Evolutionary conservation across 495 filamentous ascomycete genomes (phyloP).

Genomic region (Neurospora sp.): DNA sequence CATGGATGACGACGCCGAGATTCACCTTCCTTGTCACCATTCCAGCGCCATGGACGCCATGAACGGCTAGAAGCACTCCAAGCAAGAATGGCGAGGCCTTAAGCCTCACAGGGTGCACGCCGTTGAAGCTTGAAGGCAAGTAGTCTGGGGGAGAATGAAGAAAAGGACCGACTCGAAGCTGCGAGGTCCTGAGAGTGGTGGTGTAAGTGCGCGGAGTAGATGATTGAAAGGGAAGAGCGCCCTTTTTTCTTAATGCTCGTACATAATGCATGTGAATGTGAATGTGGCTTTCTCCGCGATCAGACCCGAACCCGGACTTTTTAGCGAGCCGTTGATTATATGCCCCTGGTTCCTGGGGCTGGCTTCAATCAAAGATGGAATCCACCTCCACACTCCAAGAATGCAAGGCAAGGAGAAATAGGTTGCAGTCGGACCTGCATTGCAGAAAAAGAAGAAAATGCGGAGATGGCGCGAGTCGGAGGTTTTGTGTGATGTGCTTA

Average conservation of each 20-base stretch:
- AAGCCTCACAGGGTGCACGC: background rate
- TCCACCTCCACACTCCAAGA: background rate
- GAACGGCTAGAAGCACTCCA: background rate
- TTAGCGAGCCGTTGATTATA: background rate
- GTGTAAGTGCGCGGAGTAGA: constrained; percentile 13
- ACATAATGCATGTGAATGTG: background rate
- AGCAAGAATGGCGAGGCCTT: background rate
- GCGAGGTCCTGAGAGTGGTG: constrained; percentile 7
- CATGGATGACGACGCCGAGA: background rate
- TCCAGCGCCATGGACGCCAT: background rate
- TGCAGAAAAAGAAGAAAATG: background rate
- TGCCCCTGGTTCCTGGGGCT: background rate
- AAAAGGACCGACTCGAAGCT: constrained; percentile 19
- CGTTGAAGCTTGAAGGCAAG: background rate
- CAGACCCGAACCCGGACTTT: background rate
- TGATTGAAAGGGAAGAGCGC: background rate
- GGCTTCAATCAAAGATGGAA: background rate
- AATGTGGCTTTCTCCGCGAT: background rate
- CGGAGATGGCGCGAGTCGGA: background rate
- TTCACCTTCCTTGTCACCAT: background rate
- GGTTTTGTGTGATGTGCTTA: background rate
- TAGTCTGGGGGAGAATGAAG: background rate
- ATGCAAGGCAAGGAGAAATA: background rate
- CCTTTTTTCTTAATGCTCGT: background rate
- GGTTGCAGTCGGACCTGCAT: background rate